Evolutionary conservation across 2,329 filamentous ascomycete genomes (phyloP).

Genomic region (Colletotrichum brevisporum): DNA sequence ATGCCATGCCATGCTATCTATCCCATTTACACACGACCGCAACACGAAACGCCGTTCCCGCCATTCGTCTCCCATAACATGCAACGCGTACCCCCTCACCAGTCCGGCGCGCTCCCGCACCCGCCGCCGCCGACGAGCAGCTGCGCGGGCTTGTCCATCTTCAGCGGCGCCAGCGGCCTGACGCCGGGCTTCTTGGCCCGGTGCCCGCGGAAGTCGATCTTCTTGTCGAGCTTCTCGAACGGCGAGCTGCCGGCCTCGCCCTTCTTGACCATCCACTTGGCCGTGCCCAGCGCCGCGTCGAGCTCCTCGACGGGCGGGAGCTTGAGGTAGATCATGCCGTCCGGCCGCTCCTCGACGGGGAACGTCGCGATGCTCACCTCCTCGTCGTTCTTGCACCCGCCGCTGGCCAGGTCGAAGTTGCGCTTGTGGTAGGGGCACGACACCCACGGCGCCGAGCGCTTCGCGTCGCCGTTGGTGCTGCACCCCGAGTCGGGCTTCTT

Average conservation of each 20-base stretch:
- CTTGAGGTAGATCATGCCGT: constrained; percentile 85
- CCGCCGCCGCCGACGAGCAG: constrained; percentile 53
- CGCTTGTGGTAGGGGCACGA: constrained; percentile 92
- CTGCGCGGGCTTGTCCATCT: constrained; percentile 55
- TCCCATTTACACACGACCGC: background rate
- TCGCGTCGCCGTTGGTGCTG: constrained; percentile 48
- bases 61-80: too few relatives aligned
- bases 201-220: constrained; percentile 60
- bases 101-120: constrained; percentile 62
- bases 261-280: constrained; percentile 83
- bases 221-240: constrained; percentile 62
- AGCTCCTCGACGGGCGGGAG: constrained; percentile 86
- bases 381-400: constrained; percentile 81
- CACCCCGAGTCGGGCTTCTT: constrained; percentile 49
- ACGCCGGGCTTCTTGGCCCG: constrained; percentile 60
- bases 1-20: background rate
- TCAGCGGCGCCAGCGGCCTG: constrained; percentile 49
- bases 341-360: constrained; percentile 77
- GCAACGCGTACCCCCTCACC: constrained; percentile 49
- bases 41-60: background rate
- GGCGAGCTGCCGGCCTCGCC: constrained; percentile 67
- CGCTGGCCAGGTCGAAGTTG: constrained; percentile 83
- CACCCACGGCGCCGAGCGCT: constrained; percentile 74
- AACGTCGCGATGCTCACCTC: constrained; percentile 87
- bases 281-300: constrained; percentile 82